phyloP scores from a whole-genome alignment of 1,139 yeast species.

The Lodderomyces margitis region DNA sequence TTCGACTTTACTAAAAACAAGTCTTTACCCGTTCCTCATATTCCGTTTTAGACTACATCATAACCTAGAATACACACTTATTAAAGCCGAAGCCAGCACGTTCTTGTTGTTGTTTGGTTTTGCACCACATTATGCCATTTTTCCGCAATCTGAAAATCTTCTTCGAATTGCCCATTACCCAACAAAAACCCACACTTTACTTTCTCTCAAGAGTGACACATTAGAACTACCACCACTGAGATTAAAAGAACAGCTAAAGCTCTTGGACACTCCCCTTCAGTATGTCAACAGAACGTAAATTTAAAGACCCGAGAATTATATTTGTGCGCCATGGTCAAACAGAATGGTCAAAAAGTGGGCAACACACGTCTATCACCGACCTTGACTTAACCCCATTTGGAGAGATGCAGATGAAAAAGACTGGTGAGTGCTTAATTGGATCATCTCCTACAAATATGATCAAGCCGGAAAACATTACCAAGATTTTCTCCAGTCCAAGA shows the following conservation, averaged over 20 bases:
- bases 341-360: constrained; percentile 93
- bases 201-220: neutral
- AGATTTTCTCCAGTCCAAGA: constrained; percentile 78
- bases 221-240: too few relatives aligned
- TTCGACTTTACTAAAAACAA: too few relatives aligned
- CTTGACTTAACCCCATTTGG: constrained; percentile 77
- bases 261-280: neutral
- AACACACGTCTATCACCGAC: constrained; percentile 85
- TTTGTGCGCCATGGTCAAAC: constrained; percentile 90
- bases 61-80: too few relatives aligned
- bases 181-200: neutral
- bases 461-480: constrained; percentile 59
- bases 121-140: neutral
- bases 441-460: constrained; percentile 50
- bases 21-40: too few relatives aligned
- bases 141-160: neutral
- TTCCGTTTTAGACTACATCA: too few relatives aligned
- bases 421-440: constrained; percentile 73
- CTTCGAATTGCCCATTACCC: neutral
- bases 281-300: neutral
- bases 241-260: neutral
- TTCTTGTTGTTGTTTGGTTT: neutral
- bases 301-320: constrained; percentile 63
- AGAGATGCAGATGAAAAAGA: constrained; percentile 66
- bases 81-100: too few relatives aligned